Evolutionary conservation across 495 filamentous ascomycete genomes (phyloP).

Genomic region (Tuber magnatum): DNA sequence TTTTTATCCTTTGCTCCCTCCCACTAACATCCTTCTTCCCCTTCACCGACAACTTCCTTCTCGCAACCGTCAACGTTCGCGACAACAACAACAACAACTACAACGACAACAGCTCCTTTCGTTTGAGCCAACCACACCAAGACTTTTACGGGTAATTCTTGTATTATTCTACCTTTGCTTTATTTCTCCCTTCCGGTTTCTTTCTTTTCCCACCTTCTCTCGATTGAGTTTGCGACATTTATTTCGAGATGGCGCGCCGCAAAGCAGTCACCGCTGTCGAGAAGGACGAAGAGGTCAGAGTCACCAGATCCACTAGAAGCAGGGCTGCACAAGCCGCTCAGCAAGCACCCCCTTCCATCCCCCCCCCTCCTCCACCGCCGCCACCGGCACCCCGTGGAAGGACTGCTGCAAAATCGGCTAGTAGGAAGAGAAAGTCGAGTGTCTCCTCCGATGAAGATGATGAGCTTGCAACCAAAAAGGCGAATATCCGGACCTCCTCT

Average conservation of each 20-base stretch:
- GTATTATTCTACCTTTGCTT: not conserved
- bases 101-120: not conserved
- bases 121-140: not conserved
- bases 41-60: not conserved
- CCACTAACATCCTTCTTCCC: not conserved
- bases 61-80: not conserved
- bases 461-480: not conserved
- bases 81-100: not conserved
- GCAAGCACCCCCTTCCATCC: not conserved
- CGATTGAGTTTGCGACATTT: not conserved
- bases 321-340: not conserved
- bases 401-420: not conserved
- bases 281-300: not conserved
- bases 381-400: not conserved
- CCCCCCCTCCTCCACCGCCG: not conserved
- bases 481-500: not conserved
- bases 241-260: not conserved
- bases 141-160: not conserved
- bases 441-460: not conserved
- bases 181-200: not conserved
- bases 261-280: not conserved
- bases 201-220: not conserved
- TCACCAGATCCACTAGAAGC: not conserved
- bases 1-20: not conserved
- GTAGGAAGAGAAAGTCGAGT: constrained; percentile 1